Evolutionary conservation across 176 grass and related monocot species (phyloP), one percentile per base, ranked within the genome.

Genomic region (Thinopyrum elongatum): DNA sequence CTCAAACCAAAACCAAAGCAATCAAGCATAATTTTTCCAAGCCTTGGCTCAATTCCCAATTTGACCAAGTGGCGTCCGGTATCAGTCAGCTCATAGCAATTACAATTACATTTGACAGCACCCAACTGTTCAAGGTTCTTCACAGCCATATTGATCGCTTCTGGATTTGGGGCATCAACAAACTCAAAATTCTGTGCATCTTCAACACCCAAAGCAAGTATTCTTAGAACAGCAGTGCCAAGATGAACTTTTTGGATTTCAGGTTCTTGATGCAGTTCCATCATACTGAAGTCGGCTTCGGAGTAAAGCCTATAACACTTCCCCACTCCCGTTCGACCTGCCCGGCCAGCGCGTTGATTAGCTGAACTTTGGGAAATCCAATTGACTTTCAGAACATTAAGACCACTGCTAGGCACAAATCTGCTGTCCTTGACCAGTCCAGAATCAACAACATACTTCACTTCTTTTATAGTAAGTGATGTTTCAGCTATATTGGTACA

Each of bases 221-320:
- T 94, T 88, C 96, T 91, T 58, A 98, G 70, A 74, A 94, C 86
- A 79, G 91, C 91, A 11, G 90, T 95, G 58, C 91, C 96, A 83
- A 98, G 96, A 76, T 98, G 93, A 73, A 98, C 96, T 85, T 92
- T 98, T 11, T 88, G 12, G 58, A 98, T 98, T 92, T 98, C 93
- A 80, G 95, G 95, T 87, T 98, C 95, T 80, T 94, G 93, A 83
- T 98, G 93, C 25, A 84, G 76, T 75, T 92, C 86, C 93, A 95
- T 98, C 89, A 90, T 78, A 85, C 88, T 26, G 31, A 94, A 98
- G 33, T 94, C 95, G 72, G 75, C 79, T 87, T 98, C 81, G 12
- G 93, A 90, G 86, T 98, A 98, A 76, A 98, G 91, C 78, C 95
- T 92, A 82, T 87, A 98, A 89, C 95, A 98, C 82, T 93, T 95